Evolutionary conservation across 1,284 basidiomycete genomes (phyloP).

Genomic region (Neotropicomus parvogracilis): DNA sequence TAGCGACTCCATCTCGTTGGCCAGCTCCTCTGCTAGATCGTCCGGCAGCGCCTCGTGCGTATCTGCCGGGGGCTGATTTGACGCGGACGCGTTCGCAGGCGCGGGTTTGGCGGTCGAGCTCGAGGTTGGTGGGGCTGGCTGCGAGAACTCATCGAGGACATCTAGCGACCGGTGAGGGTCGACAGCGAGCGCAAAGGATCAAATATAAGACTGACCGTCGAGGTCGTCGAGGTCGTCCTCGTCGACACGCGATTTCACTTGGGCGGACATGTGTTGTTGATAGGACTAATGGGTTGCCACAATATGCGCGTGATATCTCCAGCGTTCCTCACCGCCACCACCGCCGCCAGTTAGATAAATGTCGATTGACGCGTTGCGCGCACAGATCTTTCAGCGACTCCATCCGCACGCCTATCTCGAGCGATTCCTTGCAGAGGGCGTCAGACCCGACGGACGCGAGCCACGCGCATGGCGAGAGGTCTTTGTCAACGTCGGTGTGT

Average conservation of each 20-base stretch:
- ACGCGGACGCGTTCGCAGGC: slow-evolving; percentile 24
- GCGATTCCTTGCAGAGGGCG: slow-evolving; percentile 54
- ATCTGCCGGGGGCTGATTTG: too few species aligned
- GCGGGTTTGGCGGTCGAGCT: slow-evolving; percentile 20
- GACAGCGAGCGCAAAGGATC: neutral
- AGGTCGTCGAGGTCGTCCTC: slow-evolving; percentile 72
- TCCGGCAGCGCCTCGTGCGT: slow-evolving; percentile 19
- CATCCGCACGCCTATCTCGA: slow-evolving; percentile 47
- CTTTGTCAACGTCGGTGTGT: slow-evolving; percentile 58
- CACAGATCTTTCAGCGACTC: slow-evolving; percentile 61
- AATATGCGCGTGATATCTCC: too few species aligned
- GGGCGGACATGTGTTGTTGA: too few species aligned
- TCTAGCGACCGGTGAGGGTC: slow-evolving; percentile 36
- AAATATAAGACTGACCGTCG: slow-evolving; percentile 48
- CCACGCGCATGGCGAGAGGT: slow-evolving; percentile 53
- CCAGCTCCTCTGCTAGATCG: slow-evolving; percentile 52
- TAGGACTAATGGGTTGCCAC: too few species aligned
- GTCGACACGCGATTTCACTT: slow-evolving; percentile 24
- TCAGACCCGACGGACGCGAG: slow-evolving; percentile 62
- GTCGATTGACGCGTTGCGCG: slow-evolving; percentile 16
- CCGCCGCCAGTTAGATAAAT: too few species aligned
- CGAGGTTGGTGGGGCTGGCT: slow-evolving; percentile 15
- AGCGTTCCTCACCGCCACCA: neutral
- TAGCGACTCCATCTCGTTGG: slow-evolving; percentile 81
- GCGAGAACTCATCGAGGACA: slow-evolving; percentile 51